phyloP scores from a whole-genome alignment of 2,329 filamentous ascomycete genomes.

The Fusarium armeniacum region DNA sequence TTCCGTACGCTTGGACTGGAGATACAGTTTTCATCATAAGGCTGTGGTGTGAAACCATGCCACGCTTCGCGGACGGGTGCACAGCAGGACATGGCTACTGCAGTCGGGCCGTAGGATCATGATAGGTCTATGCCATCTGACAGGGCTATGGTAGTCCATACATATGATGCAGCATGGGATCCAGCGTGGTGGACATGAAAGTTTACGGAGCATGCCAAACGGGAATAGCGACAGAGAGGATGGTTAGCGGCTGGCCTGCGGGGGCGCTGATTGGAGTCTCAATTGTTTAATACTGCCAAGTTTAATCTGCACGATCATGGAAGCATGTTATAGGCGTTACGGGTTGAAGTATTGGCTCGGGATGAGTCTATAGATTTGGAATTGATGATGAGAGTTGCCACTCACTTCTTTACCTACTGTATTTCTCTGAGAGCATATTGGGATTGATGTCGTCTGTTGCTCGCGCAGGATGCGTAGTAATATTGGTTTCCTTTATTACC shows the following conservation, averaged over 20 bases:
- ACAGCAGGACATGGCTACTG: conserved; percentile 16
- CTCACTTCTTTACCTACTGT: not conserved
- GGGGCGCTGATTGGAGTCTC: not conserved
- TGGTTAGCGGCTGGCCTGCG: conserved; percentile 5
- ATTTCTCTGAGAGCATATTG: not conserved
- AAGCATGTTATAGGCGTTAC: conserved; percentile 42
- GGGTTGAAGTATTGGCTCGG: conserved; percentile 14
- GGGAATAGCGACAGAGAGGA: conserved; percentile 21
- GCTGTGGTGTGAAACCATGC: conserved; percentile 2
- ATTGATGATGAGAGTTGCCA: not conserved
- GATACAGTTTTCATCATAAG: conserved; percentile 84
- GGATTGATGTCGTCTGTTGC: not conserved
- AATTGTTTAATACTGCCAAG: conserved; percentile 18
- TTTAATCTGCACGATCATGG: conserved; percentile 9
- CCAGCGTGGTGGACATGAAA: conserved; percentile 15
- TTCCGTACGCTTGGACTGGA: conserved; percentile 83
- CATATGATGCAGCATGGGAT: conserved; percentile 20
- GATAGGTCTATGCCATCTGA: conserved; percentile 13
- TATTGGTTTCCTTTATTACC: not conserved
- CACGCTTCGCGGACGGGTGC: conserved; percentile 4
- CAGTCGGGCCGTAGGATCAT: conserved; percentile 25
- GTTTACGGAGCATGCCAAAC: conserved; percentile 1
- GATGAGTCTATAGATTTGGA: conserved; percentile 17
- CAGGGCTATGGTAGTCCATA: conserved; percentile 17
- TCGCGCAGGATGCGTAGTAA: not conserved